Evolutionary conservation across 345 rosid species (phyloP), one percentile per base, ranked within the genome.

Genomic region (Eutrema yunnanense): DNA sequence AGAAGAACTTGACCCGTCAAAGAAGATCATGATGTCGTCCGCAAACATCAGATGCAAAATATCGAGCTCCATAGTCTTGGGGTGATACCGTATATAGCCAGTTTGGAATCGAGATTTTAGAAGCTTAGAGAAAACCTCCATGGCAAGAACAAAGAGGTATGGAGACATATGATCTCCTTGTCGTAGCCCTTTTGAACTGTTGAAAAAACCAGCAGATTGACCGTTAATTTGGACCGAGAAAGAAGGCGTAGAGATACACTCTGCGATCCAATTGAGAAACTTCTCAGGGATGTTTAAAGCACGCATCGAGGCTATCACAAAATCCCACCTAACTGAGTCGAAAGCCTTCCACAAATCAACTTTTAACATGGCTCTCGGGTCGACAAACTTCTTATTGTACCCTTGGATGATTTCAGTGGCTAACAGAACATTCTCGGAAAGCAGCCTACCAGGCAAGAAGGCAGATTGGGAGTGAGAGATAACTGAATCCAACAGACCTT

Each of bases 281-380:
- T 8, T 19, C 0, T n/a, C 11, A 2, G 30, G 53, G 0, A 49
- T 0, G 1, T 2, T 2, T 3, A 49, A 1, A 6, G 30, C 13
- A 4, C 2, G 1, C 1, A 36, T 2, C 0, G 44, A 1, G 0
- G 43, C 2, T 0, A 37, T 0, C 0, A 57, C 6, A 2, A 57
- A 57, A 37, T 36, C 29, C 30, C 44, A 57, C 0, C 8, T 14
- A 0, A 57, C 30, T 2, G 30, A 36, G 6, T 57, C 30, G 1
- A 57, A 57, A 3, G 62, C 44, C 9, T 57, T 57, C 2, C 8
- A 3, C 7, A 57, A 1, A 14, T 57, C 62, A 3, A 57, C 44
- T 1, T 59, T 59, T 0, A 59, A 3, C 36, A 42, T 26, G 0
- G 8, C 64, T 3, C 52, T 13, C 0, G 12, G 34, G 0, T 2